Percentiles rank a stretch among this genome's conserved stretches.
phyloP scores from a whole-genome alignment of 345 rosid species.

The Atalantia buxifolia region DNA sequence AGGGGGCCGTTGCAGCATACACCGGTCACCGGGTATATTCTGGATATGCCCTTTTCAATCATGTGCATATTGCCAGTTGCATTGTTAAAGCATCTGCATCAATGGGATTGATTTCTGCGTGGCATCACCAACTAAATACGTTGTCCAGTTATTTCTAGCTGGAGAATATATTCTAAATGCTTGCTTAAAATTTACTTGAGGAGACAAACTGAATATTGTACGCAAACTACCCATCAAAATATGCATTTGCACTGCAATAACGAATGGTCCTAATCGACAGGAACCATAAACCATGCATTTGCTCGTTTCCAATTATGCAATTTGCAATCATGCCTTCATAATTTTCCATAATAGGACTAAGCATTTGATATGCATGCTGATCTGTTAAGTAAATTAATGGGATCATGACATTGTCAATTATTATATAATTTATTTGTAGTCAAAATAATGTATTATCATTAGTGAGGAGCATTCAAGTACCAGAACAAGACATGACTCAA shows the following conservation, averaged over 20 bases:
- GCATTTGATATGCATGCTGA: neutral
- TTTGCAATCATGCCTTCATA: neutral
- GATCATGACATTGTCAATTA: neutral
- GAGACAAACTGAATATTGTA: neutral
- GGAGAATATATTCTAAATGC: slow-evolving; percentile 16
- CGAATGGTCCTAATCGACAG: neutral
- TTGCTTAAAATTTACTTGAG: neutral
- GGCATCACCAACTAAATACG: neutral
- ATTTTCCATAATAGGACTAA: neutral
- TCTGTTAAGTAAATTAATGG: neutral
- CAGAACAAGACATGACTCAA: neutral
- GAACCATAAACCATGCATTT: neutral
- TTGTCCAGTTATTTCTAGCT: neutral
- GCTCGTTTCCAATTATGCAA: neutral
- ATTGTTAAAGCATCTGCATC: slow-evolving; percentile 22
- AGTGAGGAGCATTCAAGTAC: slow-evolving; percentile 7
- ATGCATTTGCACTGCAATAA: neutral
- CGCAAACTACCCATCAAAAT: neutral
- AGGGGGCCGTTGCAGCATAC: neutral
- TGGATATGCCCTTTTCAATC: neutral
- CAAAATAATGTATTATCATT: neutral
- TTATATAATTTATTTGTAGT: neutral
- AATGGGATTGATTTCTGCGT: neutral
- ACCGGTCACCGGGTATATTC: too few species aligned
- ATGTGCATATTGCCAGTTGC: slow-evolving; percentile 5